phyloP scores from a whole-genome alignment of 768 basidiomycete genomes.

The Pleurotus eryngii region DNA sequence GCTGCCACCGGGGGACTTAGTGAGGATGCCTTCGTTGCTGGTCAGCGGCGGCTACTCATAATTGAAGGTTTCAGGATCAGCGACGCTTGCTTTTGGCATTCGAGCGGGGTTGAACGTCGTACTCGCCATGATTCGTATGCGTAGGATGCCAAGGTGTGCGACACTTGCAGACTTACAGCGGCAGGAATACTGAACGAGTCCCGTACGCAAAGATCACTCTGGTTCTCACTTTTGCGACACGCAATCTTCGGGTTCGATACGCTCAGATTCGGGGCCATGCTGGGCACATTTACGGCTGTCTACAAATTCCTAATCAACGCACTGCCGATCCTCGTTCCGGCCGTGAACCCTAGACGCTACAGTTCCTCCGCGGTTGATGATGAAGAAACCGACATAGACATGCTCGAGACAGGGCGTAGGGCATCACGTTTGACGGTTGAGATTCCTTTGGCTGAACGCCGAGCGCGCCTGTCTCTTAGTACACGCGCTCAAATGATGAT shows the following conservation, averaged over 20 bases:
- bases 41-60: background rate
- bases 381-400: slow-evolving; percentile 27
- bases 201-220: slow-evolving; percentile 44
- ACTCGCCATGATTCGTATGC: slow-evolving; percentile 69
- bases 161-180: background rate
- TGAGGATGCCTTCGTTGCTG: slow-evolving; percentile 32
- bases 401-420: slow-evolving; percentile 17
- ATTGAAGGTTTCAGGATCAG: slow-evolving; percentile 31
- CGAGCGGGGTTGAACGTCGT: slow-evolving; percentile 83
- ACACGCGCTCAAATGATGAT: slow-evolving; percentile 62
- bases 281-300: slow-evolving; percentile 73
- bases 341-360: slow-evolving; percentile 23
- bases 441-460: slow-evolving; percentile 31
- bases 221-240: slow-evolving; percentile 66
- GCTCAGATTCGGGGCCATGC: slow-evolving; percentile 82
- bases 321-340: slow-evolving; percentile 66
- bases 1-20: slow-evolving; percentile 68
- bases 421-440: slow-evolving; percentile 8
- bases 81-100: slow-evolving; percentile 74
- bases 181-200: background rate
- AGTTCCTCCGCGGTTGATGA: slow-evolving; percentile 22
- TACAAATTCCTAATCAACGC: slow-evolving; percentile 81
- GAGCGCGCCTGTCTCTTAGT: slow-evolving; percentile 56
- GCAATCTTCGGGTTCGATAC: slow-evolving; percentile 85
- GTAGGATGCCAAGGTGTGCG: slow-evolving; percentile 61